Evolutionary conservation across 306 rosid species (phyloP), one percentile per base, ranked within the genome.

Genomic region (Prunus armeniaca): DNA sequence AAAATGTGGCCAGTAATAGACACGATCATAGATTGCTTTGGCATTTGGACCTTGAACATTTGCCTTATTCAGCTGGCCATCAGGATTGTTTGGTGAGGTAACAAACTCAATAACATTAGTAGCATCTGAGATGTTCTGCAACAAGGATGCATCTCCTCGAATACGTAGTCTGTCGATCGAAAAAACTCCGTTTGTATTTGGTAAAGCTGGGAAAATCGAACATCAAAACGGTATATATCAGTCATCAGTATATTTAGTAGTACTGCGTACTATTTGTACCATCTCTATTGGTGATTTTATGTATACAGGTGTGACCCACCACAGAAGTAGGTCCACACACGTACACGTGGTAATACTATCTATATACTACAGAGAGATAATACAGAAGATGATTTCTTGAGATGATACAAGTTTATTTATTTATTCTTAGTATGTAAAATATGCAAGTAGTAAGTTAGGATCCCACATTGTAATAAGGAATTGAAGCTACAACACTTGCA

Each of bases 1-100:
- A 75, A 80, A 89, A 58, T 89, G 87, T 12, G 93, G 90, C 93
- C 93, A 89, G 47, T 80, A 84, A 58, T 89, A 89, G 38, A 86
- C 89, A 5, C 38, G 79, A 60, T 86, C 89, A 41, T 84, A 2
- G 5, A 89, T 82, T 38, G 81, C 34, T 50, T 81, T 79, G 1
- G 67, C 80, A 54, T 83, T 83, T 14, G 85, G 67, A 0, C 89
- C 86, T 0, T 79, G 4, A 58, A 84, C 74, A 52, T 64, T 58
- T 46, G 67, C 82, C 43, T 77, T 20, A 0, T 43, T 86, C 61
- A 81, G 77, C 72, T 79, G 56, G 12, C 89, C 93, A 52, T 89
- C 93, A 2, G 93, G 93, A 79, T 86, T 89, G 69, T 79, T 89
- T 47, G 93, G 93, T 72, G 93, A 85, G 43, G 90, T 84, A 8